Evolutionary conservation across 805 yeast genomes (phyloP), one percentile per base, ranked within the genome.

Genomic region (Priceomyces medius): DNA sequence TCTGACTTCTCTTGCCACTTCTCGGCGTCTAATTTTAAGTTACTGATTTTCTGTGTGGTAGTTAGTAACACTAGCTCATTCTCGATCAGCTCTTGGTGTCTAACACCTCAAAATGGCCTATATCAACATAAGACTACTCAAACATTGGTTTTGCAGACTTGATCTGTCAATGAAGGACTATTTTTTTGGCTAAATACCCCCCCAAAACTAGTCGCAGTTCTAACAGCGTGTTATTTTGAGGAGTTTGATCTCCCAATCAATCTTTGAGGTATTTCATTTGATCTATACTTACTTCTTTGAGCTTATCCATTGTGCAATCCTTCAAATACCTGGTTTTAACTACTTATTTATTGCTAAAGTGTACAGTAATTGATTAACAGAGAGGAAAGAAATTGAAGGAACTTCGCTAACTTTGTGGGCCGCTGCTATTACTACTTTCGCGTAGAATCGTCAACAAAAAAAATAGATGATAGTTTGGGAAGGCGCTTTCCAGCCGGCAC

Each of bases 1-100:
- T 93, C 99, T 47, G 93, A 83, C 76, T 89, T 88, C 66, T 88
- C 97, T 75, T 91, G 97, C 88, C 99, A 95, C 57, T 84, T 76
- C 74, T 93, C 99, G 53, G 96, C 91, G 64, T 93, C 98, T 58
- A 87, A 76, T 73, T 91, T 90, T 68, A 93, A 81, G 70, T 82
- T 82, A 77, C 74, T 83, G 73, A 89, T 75, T 80, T 88, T 89
- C 95, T 87, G 50, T 10, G 27, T 34, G 29, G 5, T 20, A 7
- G 38, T 39, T 39, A 39, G 42, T 39, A 12, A 10, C n/a, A 16
- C 8, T n/a, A 29, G 37, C 16, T 20, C 39, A 35, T 32, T 20
- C 12, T 27, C 19, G 26, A n/a, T 36, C 17, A 3, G 35, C 18
- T 29, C n/a, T n/a, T n/a, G n/a, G n/a, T n/a, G n/a, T n/a, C n/a